phyloP scores from a whole-genome alignment of 78 protist genomes.

The Emiliania huxleyi region DNA sequence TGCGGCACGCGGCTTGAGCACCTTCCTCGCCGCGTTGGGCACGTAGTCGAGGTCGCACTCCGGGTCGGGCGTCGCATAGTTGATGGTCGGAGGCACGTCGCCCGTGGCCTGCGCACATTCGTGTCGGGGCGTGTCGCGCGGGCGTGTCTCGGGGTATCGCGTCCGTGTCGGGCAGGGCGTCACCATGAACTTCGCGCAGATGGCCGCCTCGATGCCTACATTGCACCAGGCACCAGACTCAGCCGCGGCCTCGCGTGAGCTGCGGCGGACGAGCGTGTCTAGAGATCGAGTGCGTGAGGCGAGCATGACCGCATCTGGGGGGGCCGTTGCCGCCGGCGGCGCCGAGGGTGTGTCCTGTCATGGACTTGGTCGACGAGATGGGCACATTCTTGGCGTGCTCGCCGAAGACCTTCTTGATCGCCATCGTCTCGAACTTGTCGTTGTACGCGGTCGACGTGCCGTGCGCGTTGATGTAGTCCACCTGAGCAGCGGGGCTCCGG shows the following conservation, averaged over 20 bases:
- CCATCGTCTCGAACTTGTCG: constrained; percentile 42
- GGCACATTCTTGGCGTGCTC: not conserved
- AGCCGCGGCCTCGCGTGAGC: no score
- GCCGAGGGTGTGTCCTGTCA: constrained; percentile 38
- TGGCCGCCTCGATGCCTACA: constrained; percentile 33
- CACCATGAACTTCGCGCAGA: constrained; percentile 7
- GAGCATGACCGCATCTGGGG: no score
- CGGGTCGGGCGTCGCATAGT: not conserved
- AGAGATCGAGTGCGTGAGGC: no score
- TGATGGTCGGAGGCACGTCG: not conserved
- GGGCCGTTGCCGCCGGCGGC: constrained; percentile 46
- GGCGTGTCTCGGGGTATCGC: no score
- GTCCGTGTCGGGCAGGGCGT: no score
- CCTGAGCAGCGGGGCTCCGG: no score
- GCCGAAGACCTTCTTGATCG: constrained; percentile 12
- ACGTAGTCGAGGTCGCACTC: not conserved
- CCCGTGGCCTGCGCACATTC: no score
- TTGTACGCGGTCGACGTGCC: constrained; percentile 40
- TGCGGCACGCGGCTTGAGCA: not conserved
- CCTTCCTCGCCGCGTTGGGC: not conserved
- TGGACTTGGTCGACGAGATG: constrained; percentile 15
- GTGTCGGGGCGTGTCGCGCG: no score
- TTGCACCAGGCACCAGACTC: no score
- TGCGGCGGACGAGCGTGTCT: no score
- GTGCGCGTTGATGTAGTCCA: constrained; percentile 39